Percentiles rank a stretch among this genome's conserved stretches.
Evolutionary conservation across 106 monocot genomes (phyloP).

Genomic region (Platanthera guangdongensis): DNA sequence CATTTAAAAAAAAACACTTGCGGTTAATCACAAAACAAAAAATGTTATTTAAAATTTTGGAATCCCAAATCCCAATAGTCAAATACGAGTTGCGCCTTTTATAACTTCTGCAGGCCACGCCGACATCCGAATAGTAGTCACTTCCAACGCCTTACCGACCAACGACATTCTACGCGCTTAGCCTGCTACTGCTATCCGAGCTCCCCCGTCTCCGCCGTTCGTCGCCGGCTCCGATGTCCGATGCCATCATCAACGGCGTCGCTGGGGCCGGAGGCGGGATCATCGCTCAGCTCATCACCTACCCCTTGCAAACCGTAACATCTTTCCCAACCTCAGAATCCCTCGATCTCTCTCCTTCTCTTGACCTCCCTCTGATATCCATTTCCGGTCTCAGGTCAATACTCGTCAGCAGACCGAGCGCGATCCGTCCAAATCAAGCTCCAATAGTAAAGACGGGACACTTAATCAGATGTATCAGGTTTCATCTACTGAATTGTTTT

Average conservation of each 20-base stretch:
- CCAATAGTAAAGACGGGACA: constrained; percentile 31
- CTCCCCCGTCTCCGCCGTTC: not conserved
- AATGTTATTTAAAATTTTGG: too few species aligned
- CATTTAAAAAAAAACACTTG: too few species aligned
- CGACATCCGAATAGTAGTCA: too few species aligned
- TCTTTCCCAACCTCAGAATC: not conserved
- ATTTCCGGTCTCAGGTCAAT: constrained; percentile 45
- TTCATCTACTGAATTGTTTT: not conserved
- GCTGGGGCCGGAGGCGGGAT: constrained; percentile 92
- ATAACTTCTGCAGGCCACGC: too few species aligned
- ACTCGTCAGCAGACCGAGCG: constrained; percentile 92
- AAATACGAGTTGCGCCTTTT: too few species aligned
- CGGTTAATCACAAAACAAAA: too few species aligned
- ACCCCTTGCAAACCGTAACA: constrained; percentile 82
- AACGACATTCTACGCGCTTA: not conserved
- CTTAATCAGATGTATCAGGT: constrained; percentile 57
- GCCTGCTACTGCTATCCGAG: not conserved
- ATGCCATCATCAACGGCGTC: constrained; percentile 88
- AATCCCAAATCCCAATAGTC: too few species aligned
- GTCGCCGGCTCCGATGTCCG: constrained; percentile 36
- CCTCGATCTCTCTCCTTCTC: not conserved
- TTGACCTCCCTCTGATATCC: not conserved
- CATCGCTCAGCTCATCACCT: constrained; percentile 91
- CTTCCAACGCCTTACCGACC: not conserved
- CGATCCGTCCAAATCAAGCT: constrained; percentile 32